Conservation (phyloP, 2,329 filamentous ascomycete species). For the Didymella exigua region DNA sequence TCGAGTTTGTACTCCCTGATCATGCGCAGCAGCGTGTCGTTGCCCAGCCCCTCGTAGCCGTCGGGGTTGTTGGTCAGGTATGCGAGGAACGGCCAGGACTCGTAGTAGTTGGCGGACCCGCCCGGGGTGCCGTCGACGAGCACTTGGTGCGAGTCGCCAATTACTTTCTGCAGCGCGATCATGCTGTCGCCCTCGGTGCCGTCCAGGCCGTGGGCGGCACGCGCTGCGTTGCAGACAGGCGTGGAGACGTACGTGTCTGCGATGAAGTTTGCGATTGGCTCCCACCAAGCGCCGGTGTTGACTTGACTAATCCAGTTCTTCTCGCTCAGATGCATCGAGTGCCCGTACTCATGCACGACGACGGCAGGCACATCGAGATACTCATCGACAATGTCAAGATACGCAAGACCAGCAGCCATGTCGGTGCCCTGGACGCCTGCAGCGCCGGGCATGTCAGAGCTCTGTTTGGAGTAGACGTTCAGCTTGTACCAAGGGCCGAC, state of each 20-base stretch:
- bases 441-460: constrained; percentile 45
- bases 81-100: constrained; percentile 58
- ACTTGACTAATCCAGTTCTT: constrained; percentile 48
- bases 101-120: constrained; percentile 52
- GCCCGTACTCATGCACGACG: constrained; percentile 58
- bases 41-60: constrained; percentile 37
- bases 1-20: constrained; percentile 51
- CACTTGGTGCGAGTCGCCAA: constrained; percentile 55
- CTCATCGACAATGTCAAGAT: constrained; percentile 51
- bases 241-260: constrained; percentile 56
- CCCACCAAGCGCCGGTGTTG: constrained; percentile 58
- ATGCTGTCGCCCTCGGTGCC: constrained; percentile 49
- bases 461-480: constrained; percentile 49
- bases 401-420: constrained; percentile 48
- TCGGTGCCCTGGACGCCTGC: constrained; percentile 55
- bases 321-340: constrained; percentile 54
- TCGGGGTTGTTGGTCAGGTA: constrained; percentile 59
- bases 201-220: constrained; percentile 44
- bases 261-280: constrained; percentile 58
- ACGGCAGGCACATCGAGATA: constrained; percentile 50
- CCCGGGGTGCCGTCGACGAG: constrained; percentile 53
- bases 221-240: constrained; percentile 49
- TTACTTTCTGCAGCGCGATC: constrained; percentile 53
- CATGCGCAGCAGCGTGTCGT: constrained; percentile 22
- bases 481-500: constrained; percentile 53